A percentile compares a stretch with the other conserved stretches of the same genome.
Evolutionary conservation across 495 filamentous ascomycete species (phyloP).

Genomic region (Astrocystis sublimbata): DNA sequence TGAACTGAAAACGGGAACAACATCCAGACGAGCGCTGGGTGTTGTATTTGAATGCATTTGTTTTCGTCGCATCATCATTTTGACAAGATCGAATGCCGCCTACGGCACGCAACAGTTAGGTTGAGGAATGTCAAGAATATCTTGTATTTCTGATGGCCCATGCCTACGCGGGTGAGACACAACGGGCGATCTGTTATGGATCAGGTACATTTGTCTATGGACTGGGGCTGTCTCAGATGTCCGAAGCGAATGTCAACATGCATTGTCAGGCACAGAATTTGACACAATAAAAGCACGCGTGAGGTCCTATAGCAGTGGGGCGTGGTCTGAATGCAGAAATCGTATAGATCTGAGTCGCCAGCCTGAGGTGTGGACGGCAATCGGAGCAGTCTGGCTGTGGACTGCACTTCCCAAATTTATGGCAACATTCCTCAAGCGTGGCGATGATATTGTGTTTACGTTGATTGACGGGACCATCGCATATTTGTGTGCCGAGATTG

Average conservation of each 20-base stretch:
- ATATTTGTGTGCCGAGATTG: background rate
- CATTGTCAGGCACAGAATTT: background rate
- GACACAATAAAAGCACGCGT: background rate
- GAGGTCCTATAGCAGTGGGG: background rate
- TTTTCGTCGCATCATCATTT: conserved; percentile 16
- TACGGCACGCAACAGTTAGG: conserved; percentile 21
- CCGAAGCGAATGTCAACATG: background rate
- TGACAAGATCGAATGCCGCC: conserved; percentile 28
- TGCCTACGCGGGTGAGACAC: conserved; percentile 30
- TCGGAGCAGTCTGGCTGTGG: background rate
- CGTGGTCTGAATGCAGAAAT: background rate
- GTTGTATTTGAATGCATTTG: conserved; percentile 23
- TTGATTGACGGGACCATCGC: background rate
- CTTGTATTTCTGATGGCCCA: conserved; percentile 20
- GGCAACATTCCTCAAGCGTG: background rate
- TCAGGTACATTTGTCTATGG: background rate
- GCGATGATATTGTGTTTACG: background rate
- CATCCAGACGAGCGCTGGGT: background rate
- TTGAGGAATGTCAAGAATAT: conserved; percentile 32
- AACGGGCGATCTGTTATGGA: background rate
- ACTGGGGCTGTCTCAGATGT: background rate
- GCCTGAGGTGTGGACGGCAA: background rate
- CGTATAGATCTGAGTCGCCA: background rate
- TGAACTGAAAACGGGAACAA: conserved; percentile 5
- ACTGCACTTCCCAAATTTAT: background rate